These are phyloP conservation scores for Cryptococcus sp. DNA, from an alignment of 1,284 basidiomycete genomes.

Conservation along the genomic window DNA sequence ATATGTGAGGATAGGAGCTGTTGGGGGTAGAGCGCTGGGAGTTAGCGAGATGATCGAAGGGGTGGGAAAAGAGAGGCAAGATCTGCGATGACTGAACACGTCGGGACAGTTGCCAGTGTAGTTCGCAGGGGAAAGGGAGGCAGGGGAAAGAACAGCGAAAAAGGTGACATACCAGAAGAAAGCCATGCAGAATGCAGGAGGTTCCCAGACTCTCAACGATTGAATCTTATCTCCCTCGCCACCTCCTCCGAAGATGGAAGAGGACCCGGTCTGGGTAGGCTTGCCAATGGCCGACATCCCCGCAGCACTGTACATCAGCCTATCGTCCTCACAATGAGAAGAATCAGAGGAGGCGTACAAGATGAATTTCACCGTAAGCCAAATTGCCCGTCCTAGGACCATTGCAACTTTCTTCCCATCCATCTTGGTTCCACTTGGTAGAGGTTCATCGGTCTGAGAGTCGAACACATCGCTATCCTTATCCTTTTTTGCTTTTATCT, in stretches of 20 bases:
- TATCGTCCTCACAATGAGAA: no score
- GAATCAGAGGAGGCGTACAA: conserved; percentile 27
- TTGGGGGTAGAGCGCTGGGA: conserved; percentile 36
- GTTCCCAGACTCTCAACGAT: conserved; percentile 44
- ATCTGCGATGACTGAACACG: no score
- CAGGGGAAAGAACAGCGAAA: neutral
- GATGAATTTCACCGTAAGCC: conserved; percentile 19
- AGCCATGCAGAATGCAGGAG: conserved; percentile 44
- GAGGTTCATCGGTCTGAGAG: neutral
- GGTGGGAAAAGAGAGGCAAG: neutral
- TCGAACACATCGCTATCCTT: conserved; percentile 14
- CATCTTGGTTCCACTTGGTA: neutral
- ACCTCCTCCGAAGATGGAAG: neutral
- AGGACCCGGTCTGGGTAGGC: conserved; percentile 6
- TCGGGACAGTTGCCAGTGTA: neutral
- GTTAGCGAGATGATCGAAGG: neutral
- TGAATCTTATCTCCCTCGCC: conserved; percentile 36
- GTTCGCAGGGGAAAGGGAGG: neutral
- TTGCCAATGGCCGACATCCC: conserved; percentile 30
- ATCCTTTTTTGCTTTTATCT: conserved; percentile 2
- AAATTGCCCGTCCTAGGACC: conserved; percentile 5
- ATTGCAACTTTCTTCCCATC: conserved; percentile 1
- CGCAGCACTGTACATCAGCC: conserved; percentile 15
- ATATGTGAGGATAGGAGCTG: conserved; percentile 33
- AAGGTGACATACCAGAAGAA: conserved; percentile 42